Evolutionary conservation across 345 rosid species (phyloP), one percentile per base, ranked within the genome.

Genomic region (Microthlaspi erraticum): DNA sequence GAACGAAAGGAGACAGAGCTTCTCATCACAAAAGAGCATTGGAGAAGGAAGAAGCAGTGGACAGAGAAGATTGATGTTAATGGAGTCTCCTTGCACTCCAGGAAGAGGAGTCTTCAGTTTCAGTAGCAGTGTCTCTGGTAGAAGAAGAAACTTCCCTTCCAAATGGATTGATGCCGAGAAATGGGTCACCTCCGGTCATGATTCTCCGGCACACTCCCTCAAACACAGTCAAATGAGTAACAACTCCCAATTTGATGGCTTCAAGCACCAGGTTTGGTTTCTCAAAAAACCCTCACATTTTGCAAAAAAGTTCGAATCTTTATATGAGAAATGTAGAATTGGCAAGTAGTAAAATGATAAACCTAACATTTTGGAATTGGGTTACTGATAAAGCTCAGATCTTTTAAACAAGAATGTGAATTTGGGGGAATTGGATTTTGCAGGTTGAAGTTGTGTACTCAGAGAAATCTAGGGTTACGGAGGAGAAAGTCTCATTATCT

Each of bases 141-240:
- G 86, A n/a, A 87, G 84, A 75, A 85, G 80, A 71, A 84, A 75
- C 76, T 82, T 93, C 13, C 98, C 97, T 77, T 93, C 98, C 19
- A 93, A 93, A 79, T 93, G 98, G 98, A 89, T 82, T 36, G 91
- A 93, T 73, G 97, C 97, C 6, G 92, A 91, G 82, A 93, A 93
- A 75, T 93, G 98, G 98, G 76, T 91, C 34, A 85, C 82, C 9
- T 83, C 89, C 51, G 68, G 87, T 83, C 81, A 85, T 71, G 83
- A 71, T 14, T 92, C 92, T 59, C 92, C 96, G 10, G 88, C 92
- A 70, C 89, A 86, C 69, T 46, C 80, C 57, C 20, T 88, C 31
- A 84, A 82, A 75, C 83, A 79, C 49, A 67, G 43, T 45, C 73
- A 66, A 26, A 76, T 66, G 63, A 42, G 31, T 10, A 79, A 60